These are phyloP conservation scores for Tetrahymena thermophila DNA, from an alignment of 73 alveolate genomes.

Conservation along the genomic window DNA sequence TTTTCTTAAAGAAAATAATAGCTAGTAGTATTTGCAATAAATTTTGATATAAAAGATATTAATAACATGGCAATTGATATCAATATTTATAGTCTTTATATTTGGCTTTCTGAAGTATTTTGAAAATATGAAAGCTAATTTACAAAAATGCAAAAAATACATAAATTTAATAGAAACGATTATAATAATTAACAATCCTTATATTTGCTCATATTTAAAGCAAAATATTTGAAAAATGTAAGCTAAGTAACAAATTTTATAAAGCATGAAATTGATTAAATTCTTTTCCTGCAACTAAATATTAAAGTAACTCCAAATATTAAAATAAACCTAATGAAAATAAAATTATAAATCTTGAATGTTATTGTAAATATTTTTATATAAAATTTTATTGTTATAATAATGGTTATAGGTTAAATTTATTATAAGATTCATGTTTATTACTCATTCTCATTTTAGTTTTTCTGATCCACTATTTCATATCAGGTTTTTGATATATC, in stretches of 20 bases:
- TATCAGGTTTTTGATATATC: too few species aligned
- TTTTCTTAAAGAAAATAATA: neutral
- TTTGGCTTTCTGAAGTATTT: neutral
- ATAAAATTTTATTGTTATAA: too few species aligned
- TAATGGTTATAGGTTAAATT: too few species aligned
- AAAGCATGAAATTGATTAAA: too few species aligned
- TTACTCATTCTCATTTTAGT: too few species aligned
- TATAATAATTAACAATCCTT: neutral
- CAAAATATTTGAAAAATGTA: neutral
- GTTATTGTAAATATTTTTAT: too few species aligned
- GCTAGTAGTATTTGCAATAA: neutral
- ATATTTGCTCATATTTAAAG: neutral
- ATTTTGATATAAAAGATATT: neutral
- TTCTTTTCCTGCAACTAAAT: too few species aligned
- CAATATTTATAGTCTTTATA: neutral
- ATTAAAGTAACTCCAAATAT: too few species aligned
- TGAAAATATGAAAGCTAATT: neutral
- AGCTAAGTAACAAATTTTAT: neutral
- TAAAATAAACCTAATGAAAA: too few species aligned
- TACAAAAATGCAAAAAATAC: neutral
- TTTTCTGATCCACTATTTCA: too few species aligned
- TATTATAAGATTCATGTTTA: too few species aligned
- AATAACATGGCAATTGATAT: neutral
- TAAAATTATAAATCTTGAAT: too few species aligned
- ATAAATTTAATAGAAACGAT: neutral